Percentiles rank a stretch among this genome's conserved stretches.
Conservation (phyloP, 2,329 filamentous ascomycete genomes). For the Dothideomycetes sp. region DNA sequence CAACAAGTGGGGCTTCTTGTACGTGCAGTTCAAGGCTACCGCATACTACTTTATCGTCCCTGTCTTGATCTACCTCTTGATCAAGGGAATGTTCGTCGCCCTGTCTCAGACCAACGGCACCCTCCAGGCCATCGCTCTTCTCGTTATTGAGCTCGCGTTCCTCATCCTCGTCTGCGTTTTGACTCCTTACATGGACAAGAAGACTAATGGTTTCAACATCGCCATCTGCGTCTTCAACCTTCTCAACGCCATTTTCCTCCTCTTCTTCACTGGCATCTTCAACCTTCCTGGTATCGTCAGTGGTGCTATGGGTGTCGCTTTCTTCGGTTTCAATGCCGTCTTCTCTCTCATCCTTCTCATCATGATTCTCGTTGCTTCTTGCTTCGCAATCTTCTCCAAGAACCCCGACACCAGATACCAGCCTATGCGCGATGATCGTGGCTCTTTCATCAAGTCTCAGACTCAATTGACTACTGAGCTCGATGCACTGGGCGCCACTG, state of each 20-base stretch:
- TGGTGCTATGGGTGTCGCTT: slow-evolving; percentile 78
- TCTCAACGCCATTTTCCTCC: slow-evolving; percentile 76
- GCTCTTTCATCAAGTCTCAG: slow-evolving; percentile 95
- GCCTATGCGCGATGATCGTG: slow-evolving; percentile 91
- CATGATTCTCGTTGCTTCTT: slow-evolving; percentile 68
- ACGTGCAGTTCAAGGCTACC: slow-evolving; percentile 91
- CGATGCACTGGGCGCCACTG: slow-evolving; percentile 80
- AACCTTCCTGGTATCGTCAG: slow-evolving; percentile 73
- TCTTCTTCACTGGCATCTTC: slow-evolving; percentile 84
- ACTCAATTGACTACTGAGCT: slow-evolving; percentile 81
- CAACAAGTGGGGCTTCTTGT: slow-evolving; percentile 97
- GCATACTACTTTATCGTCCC: slow-evolving; percentile 93
- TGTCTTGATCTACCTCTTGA: slow-evolving; percentile 63
- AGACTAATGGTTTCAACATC: slow-evolving; percentile 94
- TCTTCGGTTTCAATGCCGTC: slow-evolving; percentile 79
- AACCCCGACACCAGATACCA: slow-evolving; percentile 93
- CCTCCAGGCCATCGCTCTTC: slow-evolving; percentile 70
- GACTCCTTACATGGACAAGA: slow-evolving; percentile 97
- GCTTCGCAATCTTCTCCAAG: slow-evolving; percentile 77
- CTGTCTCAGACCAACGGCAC: slow-evolving; percentile 62
- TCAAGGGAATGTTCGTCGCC: slow-evolving; percentile 84
- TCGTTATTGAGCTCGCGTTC: slow-evolving; percentile 72
- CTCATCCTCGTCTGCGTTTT: slow-evolving; percentile 71
- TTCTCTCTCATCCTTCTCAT: slow-evolving; percentile 76
- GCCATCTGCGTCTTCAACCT: slow-evolving; percentile 85